Conservation (phyloP, 768 basidiomycete species). For the Leccinum fibrillosum region DNA sequence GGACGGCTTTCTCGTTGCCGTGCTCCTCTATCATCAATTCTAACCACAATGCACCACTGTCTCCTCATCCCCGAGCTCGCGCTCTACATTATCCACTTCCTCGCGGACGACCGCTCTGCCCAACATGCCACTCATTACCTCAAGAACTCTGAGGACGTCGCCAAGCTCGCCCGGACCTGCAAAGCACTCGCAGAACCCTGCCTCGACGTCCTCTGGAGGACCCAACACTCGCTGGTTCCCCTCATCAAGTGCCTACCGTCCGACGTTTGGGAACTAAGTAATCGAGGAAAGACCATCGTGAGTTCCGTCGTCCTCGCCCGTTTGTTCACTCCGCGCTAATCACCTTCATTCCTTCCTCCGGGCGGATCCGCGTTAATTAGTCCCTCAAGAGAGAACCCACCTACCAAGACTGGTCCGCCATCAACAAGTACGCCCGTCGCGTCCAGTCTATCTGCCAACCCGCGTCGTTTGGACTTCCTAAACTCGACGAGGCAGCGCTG, state of each 20-base stretch:
- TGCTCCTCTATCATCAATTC: background rate
- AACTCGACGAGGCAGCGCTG: conserved; percentile 25
- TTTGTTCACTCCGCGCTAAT: background rate
- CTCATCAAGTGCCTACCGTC: conserved; percentile 28
- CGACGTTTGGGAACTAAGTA: conserved; percentile 23
- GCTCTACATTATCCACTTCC: conserved; percentile 21
- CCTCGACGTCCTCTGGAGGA: conserved; percentile 31
- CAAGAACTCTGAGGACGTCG: conserved; percentile 22
- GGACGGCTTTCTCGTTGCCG: background rate
- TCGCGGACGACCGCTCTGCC: conserved; percentile 19
- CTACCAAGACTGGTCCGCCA: conserved; percentile 19
- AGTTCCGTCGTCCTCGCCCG: conserved; percentile 1
- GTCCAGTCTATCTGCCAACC: conserved; percentile 24
- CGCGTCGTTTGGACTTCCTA: conserved; percentile 17
- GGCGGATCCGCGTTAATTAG: conserved; percentile 4
- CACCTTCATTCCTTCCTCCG: background rate
- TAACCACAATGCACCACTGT: conserved; percentile 24
- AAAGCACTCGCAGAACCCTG: conserved; percentile 26
- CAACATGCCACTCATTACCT: conserved; percentile 17
- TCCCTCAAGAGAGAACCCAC: conserved; percentile 19
- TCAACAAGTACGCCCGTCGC: conserved; percentile 25
- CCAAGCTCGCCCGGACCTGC: conserved; percentile 29
- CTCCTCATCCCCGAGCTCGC: conserved; percentile 28
- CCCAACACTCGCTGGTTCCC: conserved; percentile 28
- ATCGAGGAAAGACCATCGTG: conserved; percentile 21